Conservation (phyloP, 108 stramenopile species). For the Conticribra guillardii region DNA sequence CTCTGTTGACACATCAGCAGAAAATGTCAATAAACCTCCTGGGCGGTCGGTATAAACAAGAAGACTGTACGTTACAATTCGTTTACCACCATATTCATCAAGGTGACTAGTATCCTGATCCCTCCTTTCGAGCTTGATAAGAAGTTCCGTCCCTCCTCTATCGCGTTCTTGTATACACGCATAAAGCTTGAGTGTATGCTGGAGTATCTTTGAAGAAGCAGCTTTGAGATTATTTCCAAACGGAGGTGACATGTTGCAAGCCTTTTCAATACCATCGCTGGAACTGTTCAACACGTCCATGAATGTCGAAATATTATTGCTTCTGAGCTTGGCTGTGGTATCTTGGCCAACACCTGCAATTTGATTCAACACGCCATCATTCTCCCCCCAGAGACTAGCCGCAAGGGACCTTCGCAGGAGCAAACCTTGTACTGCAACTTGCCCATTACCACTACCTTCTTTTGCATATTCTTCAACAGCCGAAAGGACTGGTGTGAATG, state of each 20-base stretch:
- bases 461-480: constrained; percentile 78
- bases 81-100: constrained; percentile 11
- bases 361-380: constrained; percentile 81
- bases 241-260: constrained; percentile 43
- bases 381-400: constrained; percentile 66
- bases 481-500: constrained; percentile 57
- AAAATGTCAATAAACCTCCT: constrained; percentile 61
- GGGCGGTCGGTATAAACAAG: constrained; percentile 75
- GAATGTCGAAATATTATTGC: constrained; percentile 68
- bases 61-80: constrained; percentile 61
- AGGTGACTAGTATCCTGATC: constrained; percentile 2
- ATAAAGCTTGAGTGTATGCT: constrained; percentile 56
- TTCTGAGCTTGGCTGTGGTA: constrained; percentile 48
- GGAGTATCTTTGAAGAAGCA: constrained; percentile 58
- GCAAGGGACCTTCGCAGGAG: constrained; percentile 64
- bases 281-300: constrained; percentile 64
- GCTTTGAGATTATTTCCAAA: constrained; percentile 66
- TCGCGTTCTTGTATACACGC: constrained; percentile 47
- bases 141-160: constrained; percentile 11
- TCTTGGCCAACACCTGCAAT: constrained; percentile 69
- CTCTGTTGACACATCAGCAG: constrained; percentile 53
- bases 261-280: constrained; percentile 55
- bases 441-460: constrained; percentile 66
- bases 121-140: constrained; percentile 31
- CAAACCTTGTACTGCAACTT: constrained; percentile 62